Percentiles rank a stretch among this genome's conserved stretches.
These are phyloP conservation scores for Hemisphaericaspora subhashii DNA, from an alignment of 1,139 yeast genomes.

Conservation along the genomic window DNA sequence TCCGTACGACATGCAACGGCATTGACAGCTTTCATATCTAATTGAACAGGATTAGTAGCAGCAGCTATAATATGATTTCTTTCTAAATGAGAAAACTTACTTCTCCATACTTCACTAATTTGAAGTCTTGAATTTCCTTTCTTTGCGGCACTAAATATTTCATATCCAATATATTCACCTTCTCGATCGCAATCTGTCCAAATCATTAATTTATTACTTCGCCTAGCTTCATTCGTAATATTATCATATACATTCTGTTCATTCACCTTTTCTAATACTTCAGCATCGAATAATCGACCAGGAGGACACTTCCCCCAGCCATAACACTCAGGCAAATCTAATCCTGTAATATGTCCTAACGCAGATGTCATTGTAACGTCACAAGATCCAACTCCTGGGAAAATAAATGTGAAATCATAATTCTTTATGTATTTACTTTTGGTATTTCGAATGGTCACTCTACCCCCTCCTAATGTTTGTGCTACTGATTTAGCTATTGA, in stretches of 20 bases:
- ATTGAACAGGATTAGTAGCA: slow-evolving; percentile 60
- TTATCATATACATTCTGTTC: slow-evolving; percentile 62
- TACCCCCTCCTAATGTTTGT: slow-evolving; percentile 72
- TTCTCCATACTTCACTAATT: slow-evolving; percentile 59
- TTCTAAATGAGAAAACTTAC: slow-evolving; percentile 86
- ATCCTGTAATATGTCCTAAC: slow-evolving; percentile 72
- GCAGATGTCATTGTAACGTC: slow-evolving; percentile 92
- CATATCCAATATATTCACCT: slow-evolving; percentile 95
- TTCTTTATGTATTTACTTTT: slow-evolving; percentile 69
- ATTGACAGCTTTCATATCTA: slow-evolving; percentile 70
- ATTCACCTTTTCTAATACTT: slow-evolving; percentile 45
- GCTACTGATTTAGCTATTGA: slow-evolving; percentile 91
- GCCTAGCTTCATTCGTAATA: slow-evolving; percentile 64
- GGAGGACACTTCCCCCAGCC: slow-evolving; percentile 74
- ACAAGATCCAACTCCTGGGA: slow-evolving; percentile 61
- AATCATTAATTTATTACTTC: slow-evolving; percentile 68
- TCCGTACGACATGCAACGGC: slow-evolving; percentile 90
- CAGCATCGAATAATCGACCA: slow-evolving; percentile 66
- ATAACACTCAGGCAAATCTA: slow-evolving; percentile 65
- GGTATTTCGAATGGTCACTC: slow-evolving; percentile 47
- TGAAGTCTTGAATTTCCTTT: slow-evolving; percentile 51
- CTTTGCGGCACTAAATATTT: slow-evolving; percentile 68
- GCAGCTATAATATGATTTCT: slow-evolving; percentile 71
- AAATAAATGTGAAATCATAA: slow-evolving; percentile 72
- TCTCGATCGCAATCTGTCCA: slow-evolving; percentile 99